These are phyloP conservation scores for Solidago caesia DNA, from an alignment of 129 eudicot genomes.

Conservation along the genomic window DNA sequence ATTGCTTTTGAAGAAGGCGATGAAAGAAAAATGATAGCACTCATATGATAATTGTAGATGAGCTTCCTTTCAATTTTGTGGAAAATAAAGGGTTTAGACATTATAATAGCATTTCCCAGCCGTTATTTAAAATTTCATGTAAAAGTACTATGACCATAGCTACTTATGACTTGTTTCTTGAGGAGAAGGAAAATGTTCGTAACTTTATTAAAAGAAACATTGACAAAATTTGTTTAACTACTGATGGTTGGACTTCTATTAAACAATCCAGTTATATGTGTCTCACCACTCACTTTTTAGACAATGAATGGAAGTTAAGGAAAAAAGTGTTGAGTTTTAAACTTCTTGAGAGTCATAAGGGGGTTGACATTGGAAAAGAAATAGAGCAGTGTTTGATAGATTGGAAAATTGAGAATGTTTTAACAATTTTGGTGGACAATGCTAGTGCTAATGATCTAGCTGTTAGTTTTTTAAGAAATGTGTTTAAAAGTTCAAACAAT, in stretches of 20 bases:
- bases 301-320: not conserved
- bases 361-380: not conserved
- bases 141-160: not conserved
- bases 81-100: not conserved
- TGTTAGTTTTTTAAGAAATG: too few species aligned
- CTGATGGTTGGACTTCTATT: not conserved
- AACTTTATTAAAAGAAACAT: not conserved
- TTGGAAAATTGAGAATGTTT: not conserved
- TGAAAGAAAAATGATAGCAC: constrained; percentile 5
- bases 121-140: not conserved
- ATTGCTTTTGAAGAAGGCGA: not conserved
- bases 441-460: not conserved
- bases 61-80: not conserved
- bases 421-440: not conserved
- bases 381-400: not conserved
- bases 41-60: constrained; percentile 2
- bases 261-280: not conserved
- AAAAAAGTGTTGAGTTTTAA: not conserved
- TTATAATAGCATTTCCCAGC: not conserved
- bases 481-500: not conserved
- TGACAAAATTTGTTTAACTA: not conserved
- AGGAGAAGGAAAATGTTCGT: too few species aligned
- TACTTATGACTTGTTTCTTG: too few species aligned
- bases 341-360: not conserved
- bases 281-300: not conserved